phyloP scores from a whole-genome alignment of 805 yeast species.

The Debaryomyces maramus region DNA sequence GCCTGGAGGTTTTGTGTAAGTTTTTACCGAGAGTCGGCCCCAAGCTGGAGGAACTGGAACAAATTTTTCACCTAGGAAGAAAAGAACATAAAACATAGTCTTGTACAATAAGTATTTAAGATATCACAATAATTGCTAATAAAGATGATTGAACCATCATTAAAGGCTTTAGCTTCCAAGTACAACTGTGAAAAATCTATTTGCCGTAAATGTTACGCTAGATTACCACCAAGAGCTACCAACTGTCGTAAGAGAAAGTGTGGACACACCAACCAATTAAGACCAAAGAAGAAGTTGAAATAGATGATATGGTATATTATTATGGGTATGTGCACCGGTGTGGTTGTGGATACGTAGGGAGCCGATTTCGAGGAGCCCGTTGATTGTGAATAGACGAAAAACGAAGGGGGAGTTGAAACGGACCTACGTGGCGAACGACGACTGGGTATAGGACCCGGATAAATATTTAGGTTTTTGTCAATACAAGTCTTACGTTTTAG shows the following conservation, averaged over 20 bases:
- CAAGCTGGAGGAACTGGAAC: no score
- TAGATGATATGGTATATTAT: conserved; percentile 27
- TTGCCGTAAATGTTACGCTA: conserved; percentile 99
- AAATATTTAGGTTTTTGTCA: conserved; percentile 1
- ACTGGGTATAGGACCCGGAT: neutral
- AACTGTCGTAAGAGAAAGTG: conserved; percentile 99
- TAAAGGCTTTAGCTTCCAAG: conserved; percentile 98
- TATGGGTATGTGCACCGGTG: neutral
- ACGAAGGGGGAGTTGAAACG: neutral
- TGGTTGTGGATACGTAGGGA: neutral
- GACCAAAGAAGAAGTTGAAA: conserved; percentile 99
- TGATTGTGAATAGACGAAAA: neutral
- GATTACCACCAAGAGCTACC: conserved; percentile 99
- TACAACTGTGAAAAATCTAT: conserved; percentile 99
- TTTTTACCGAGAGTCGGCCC: no score
- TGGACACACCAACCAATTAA: conserved; percentile 99
- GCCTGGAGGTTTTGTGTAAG: no score
- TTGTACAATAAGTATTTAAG: neutral
- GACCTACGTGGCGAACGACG: neutral
- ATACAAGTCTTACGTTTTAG: neutral
- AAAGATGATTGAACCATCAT: conserved; percentile 95
- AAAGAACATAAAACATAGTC: neutral
- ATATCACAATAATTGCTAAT: conserved; percentile 8
- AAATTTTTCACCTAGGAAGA: no score
- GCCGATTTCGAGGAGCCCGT: neutral